Conservation (phyloP, 805 yeast species). For the Candida arabinofermentans region DNA sequence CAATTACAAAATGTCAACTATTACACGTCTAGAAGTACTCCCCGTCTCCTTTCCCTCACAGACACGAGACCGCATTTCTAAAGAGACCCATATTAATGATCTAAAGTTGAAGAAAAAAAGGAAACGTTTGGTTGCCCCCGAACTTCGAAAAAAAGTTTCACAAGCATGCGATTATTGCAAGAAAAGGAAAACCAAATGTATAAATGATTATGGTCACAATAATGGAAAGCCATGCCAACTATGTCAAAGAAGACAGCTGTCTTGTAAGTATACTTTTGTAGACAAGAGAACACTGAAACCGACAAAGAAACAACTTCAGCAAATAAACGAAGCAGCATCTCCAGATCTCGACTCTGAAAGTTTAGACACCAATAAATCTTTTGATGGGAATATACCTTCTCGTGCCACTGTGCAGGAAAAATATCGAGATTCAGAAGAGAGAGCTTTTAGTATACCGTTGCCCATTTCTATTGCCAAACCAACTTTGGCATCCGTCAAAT, state of each 20-base stretch:
- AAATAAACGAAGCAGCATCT: background rate
- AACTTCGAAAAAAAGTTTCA: constrained; percentile 34
- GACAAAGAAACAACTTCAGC: background rate
- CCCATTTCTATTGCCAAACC: background rate
- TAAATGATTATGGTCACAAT: constrained; percentile 14
- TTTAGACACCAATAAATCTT: no score
- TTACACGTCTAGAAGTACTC: no score
- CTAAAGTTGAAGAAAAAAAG: constrained; percentile 4
- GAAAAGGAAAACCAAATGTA: constrained; percentile 32
- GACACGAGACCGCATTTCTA: no score
- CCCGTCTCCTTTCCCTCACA: background rate
- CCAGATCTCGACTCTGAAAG: constrained; percentile 1
- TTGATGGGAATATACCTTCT: no score
- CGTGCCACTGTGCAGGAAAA: no score
- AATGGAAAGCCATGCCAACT: constrained; percentile 11
- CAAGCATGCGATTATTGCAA: constrained; percentile 46
- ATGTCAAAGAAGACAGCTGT: constrained; percentile 23
- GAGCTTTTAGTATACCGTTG: constrained; percentile 1
- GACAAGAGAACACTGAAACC: constrained; percentile 13
- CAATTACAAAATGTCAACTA: no score
- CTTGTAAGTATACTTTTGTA: constrained; percentile 20
- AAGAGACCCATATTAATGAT: background rate
- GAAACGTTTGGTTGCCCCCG: constrained; percentile 12
- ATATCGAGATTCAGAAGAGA: no score
- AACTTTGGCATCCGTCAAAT: background rate